These are phyloP conservation scores for Purshia tridentata DNA, from an alignment of 306 rosid genomes.

Conservation along the genomic window DNA sequence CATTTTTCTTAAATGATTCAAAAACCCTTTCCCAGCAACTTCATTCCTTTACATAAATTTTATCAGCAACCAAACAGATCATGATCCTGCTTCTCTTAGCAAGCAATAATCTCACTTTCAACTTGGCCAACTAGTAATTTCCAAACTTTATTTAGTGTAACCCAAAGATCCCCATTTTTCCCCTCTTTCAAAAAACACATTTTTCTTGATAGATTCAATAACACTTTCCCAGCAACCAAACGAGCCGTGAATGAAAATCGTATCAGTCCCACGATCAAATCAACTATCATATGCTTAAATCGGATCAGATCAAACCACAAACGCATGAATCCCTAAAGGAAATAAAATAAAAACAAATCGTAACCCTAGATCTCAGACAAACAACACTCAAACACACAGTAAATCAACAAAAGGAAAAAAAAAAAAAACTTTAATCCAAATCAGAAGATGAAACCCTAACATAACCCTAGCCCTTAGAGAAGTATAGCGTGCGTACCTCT, in stretches of 20 bases:
- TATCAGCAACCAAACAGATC: slow-evolving; percentile 22
- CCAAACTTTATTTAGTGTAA: not conserved
- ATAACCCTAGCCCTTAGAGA: not conserved
- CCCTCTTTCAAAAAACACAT: not conserved
- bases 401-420: not conserved
- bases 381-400: not conserved
- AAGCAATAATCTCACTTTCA: not conserved
- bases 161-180: not conserved
- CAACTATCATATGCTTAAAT: not conserved
- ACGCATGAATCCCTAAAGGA: not conserved
- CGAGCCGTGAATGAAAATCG: not conserved
- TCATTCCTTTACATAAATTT: not conserved
- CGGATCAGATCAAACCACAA: slow-evolving; percentile 15
- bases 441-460: slow-evolving; percentile 8
- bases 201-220: not conserved
- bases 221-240: not conserved
- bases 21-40: not conserved
- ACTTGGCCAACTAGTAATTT: not conserved
- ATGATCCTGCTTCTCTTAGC: not conserved
- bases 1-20: not conserved
- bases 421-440: not conserved
- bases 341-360: not conserved
- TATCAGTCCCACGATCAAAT: not conserved
- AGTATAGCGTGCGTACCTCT: slow-evolving; percentile 19
- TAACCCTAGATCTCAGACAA: slow-evolving; percentile 21